Percentiles rank a stretch among this genome's conserved stretches.
phyloP scores from a whole-genome alignment of 2,329 filamentous ascomycete species.

The Paecilomyces formosus region DNA sequence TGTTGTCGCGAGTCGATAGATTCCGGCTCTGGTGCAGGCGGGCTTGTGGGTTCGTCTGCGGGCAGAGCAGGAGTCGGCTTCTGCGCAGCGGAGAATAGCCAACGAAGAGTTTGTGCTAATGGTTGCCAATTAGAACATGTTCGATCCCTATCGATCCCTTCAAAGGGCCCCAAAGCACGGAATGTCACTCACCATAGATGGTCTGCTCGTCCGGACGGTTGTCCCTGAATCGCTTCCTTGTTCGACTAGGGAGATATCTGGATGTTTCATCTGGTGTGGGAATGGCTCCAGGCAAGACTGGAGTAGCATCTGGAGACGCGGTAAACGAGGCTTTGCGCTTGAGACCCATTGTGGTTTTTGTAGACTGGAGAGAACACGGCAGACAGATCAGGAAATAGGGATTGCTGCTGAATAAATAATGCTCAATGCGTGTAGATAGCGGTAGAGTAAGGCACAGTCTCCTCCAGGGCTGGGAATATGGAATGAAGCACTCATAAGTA shows the following conservation, averaged over 20 bases:
- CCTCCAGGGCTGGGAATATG: conserved; percentile 29
- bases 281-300: conserved; percentile 13
- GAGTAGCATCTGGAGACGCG: conserved; percentile 29
- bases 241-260: conserved; percentile 47
- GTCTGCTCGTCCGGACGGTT: conserved; percentile 49
- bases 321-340: conserved; percentile 54
- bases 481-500: conserved; percentile 2
- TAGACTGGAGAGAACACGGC: not conserved
- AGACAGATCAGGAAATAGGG: not conserved
- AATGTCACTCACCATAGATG: conserved; percentile 43
- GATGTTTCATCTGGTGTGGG: conserved; percentile 25
- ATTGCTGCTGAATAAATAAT: not conserved
- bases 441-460: conserved; percentile 32
- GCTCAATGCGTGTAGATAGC: not conserved
- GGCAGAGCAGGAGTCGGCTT: conserved; percentile 15
- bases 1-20: conserved; percentile 32
- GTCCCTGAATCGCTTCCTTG: conserved; percentile 52
- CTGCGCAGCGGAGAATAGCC: conserved; percentile 35
- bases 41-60: conserved; percentile 18
- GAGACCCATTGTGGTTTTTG: conserved; percentile 39
- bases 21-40: conserved; percentile 16
- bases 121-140: not conserved
- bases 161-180: not conserved
- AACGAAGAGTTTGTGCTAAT: conserved; percentile 34
- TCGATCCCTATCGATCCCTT: not conserved